A percentile compares a stretch with the other conserved stretches of the same genome.
Evolutionary conservation across 345 rosid genomes (phyloP).

Genomic region (Moricandia moricandioides): DNA sequence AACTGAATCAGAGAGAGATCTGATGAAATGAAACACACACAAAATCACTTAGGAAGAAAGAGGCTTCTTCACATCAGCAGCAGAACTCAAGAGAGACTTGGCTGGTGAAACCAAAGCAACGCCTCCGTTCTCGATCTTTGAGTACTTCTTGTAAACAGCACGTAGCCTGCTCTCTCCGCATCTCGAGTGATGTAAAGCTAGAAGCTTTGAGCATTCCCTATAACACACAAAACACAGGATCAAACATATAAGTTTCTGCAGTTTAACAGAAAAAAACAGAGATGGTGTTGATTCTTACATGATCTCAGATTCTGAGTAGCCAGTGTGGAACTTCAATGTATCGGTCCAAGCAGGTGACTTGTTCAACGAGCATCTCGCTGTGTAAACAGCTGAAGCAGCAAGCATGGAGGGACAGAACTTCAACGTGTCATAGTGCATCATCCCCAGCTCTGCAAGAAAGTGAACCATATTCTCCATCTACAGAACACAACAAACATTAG

Average conservation of each 20-base stretch:
- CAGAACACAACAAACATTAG: constrained; percentile 4
- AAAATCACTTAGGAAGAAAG: constrained; percentile 14
- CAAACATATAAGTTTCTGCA: not conserved
- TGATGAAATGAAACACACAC: constrained; percentile 7
- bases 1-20: constrained; percentile 36
- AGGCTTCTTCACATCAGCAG: constrained; percentile 27
- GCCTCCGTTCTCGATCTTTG: constrained; percentile 48
- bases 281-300: constrained; percentile 37
- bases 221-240: not conserved
- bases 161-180: constrained; percentile 64
- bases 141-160: constrained; percentile 62
- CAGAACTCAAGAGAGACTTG: constrained; percentile 33
- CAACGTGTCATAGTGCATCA: constrained; percentile 58
- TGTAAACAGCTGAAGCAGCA: constrained; percentile 91
- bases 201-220: constrained; percentile 71
- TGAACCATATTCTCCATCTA: constrained; percentile 74
- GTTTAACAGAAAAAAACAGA: not conserved
- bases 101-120: constrained; percentile 70
- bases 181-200: constrained; percentile 51
- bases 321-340: constrained; percentile 66
- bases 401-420: constrained; percentile 58
- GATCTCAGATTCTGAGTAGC: constrained; percentile 60
- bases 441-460: constrained; percentile 73
- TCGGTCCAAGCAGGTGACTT: constrained; percentile 71
- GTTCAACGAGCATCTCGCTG: constrained; percentile 69